Percentiles rank a stretch among this genome's conserved stretches.
Evolutionary conservation across 139 green algal genomes (phyloP).

Genomic region (Prasinococcaceae sp.): DNA sequence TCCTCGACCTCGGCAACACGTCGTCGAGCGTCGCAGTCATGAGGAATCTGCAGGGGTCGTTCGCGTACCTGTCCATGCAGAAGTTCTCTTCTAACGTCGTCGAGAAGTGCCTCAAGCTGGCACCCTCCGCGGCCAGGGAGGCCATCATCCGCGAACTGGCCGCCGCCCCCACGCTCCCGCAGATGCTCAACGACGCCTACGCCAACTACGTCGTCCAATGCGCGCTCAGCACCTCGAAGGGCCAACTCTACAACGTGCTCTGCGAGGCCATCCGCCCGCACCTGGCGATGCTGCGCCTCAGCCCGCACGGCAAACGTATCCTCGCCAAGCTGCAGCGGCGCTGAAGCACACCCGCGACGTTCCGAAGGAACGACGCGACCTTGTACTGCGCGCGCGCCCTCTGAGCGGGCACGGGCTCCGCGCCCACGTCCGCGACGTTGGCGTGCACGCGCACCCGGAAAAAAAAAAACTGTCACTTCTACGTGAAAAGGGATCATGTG

Average conservation of each 20-base stretch:
- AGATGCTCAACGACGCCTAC: slow-evolving; percentile 73
- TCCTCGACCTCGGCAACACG: slow-evolving; percentile 79
- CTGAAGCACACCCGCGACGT: not conserved
- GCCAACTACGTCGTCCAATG: slow-evolving; percentile 87
- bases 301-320: slow-evolving; percentile 94
- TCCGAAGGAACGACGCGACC: too few relatives aligned
- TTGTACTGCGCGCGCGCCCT: too few relatives aligned
- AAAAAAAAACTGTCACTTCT: too few relatives aligned
- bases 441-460: too few relatives aligned
- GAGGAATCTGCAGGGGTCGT: slow-evolving; percentile 56
- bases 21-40: slow-evolving; percentile 64
- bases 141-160: slow-evolving; percentile 74
- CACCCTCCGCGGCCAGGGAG: slow-evolving; percentile 37
- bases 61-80: slow-evolving; percentile 71
- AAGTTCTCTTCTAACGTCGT: slow-evolving; percentile 98
- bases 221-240: slow-evolving; percentile 25
- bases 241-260: slow-evolving; percentile 10
- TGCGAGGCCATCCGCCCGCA: slow-evolving; percentile 79
- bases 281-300: slow-evolving; percentile 66
- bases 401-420: too few relatives aligned
- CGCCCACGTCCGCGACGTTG: too few relatives aligned
- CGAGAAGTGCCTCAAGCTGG: slow-evolving; percentile 95
- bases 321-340: too few relatives aligned
- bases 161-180: slow-evolving; percentile 42
- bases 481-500: too few relatives aligned